These are phyloP conservation scores for Sugiyamaella neomexicana DNA, from an alignment of 1,139 yeast genomes.

Conservation along the genomic window DNA sequence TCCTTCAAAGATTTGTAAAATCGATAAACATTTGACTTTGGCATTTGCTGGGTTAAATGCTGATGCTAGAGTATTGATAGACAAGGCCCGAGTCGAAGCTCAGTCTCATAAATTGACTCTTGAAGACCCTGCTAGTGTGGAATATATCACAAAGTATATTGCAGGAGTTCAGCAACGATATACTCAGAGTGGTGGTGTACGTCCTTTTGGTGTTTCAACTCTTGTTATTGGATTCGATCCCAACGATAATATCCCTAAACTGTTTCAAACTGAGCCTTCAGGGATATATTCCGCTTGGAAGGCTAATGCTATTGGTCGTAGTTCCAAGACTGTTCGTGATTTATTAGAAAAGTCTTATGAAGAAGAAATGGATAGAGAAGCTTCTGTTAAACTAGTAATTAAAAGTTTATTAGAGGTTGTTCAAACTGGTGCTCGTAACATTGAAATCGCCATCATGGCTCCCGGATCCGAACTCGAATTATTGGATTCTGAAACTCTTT, in stretches of 20 bases:
- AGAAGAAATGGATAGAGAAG: constrained; percentile 69
- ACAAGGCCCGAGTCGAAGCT: constrained; percentile 94
- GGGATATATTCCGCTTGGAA: constrained; percentile 99
- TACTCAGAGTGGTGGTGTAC: constrained; percentile 97
- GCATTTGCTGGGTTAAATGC: constrained; percentile 99
- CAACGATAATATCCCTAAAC: constrained; percentile 73
- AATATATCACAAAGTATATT: constrained; percentile 87
- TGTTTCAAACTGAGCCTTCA: constrained; percentile 95
- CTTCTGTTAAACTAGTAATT: constrained; percentile 77
- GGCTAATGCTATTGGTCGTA: constrained; percentile 96
- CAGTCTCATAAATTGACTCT: constrained; percentile 92
- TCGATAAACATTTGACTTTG: constrained; percentile 86
- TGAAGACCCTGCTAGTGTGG: constrained; percentile 92
- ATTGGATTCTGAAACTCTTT: constrained; percentile 66
- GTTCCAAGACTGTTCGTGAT: constrained; percentile 93
- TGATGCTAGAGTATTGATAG: constrained; percentile 91
- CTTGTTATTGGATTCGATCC: constrained; percentile 94
- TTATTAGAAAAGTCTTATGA: constrained; percentile 88
- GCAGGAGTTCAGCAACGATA: constrained; percentile 97
- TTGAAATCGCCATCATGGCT: constrained; percentile 85
- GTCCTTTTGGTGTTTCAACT: constrained; percentile 95
- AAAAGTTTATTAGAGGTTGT: constrained; percentile 92
- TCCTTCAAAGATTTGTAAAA: constrained; percentile 88
- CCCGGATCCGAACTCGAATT: constrained; percentile 54
- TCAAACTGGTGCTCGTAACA: constrained; percentile 95